These are phyloP conservation scores for Gaultheria prostrata DNA, from an alignment of 148 eudicot genomes.

Conservation along the genomic window DNA sequence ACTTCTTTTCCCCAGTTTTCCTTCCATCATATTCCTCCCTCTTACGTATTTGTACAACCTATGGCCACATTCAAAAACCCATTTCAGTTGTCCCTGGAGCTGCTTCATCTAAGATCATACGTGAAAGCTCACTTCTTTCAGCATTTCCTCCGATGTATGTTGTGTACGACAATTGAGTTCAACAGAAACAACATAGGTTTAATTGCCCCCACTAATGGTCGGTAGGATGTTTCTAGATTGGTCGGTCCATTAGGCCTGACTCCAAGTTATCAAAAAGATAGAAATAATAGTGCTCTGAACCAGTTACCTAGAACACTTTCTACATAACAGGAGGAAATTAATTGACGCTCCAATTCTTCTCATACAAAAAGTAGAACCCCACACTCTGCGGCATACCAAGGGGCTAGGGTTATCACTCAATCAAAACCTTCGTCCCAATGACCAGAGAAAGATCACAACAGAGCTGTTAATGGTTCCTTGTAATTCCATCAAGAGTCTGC, in stretches of 20 bases:
- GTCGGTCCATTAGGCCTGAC: neutral
- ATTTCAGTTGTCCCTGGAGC: neutral
- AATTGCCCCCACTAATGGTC: too few species aligned
- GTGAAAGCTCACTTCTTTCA: neutral
- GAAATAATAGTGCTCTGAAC: neutral
- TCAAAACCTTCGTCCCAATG: slow-evolving; percentile 73
- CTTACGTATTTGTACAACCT: neutral
- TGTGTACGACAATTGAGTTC: neutral
- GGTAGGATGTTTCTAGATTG: too few species aligned
- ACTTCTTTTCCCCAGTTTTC: too few species aligned
- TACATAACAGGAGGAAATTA: slow-evolving; percentile 34
- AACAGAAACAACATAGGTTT: neutral
- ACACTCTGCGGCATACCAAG: slow-evolving; percentile 69
- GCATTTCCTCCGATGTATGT: neutral
- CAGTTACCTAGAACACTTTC: neutral
- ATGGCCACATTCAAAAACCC: neutral
- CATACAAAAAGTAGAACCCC: slow-evolving; percentile 72
- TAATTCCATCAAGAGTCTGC: neutral
- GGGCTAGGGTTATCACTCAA: slow-evolving; percentile 86
- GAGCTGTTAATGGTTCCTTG: neutral
- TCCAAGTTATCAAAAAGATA: neutral
- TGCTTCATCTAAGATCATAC: neutral
- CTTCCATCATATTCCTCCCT: neutral
- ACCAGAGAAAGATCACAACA: slow-evolving; percentile 27
- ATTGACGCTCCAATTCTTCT: slow-evolving; percentile 66